These are phyloP conservation scores for Mayamaea pseudoterrestris DNA, from an alignment of 108 stramenopile genomes.

Conservation along the genomic window DNA sequence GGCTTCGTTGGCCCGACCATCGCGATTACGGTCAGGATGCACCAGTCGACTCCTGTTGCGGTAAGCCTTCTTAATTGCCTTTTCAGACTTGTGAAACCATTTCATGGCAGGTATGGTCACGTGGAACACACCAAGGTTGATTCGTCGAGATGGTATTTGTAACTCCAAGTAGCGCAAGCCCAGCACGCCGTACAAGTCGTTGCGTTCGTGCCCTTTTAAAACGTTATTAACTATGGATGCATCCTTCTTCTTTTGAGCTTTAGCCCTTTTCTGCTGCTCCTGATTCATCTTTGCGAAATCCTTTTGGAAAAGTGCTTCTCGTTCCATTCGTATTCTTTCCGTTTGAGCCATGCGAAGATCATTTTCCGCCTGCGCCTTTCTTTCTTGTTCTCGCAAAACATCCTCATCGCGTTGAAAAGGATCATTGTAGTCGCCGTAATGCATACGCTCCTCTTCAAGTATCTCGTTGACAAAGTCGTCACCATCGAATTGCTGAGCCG, in stretches of 20 bases:
- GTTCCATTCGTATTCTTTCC: conserved; percentile 22
- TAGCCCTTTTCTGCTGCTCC: conserved; percentile 33
- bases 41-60: conserved; percentile 34
- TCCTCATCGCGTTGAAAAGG: neutral
- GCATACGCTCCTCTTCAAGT: neutral
- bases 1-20: conserved; percentile 73
- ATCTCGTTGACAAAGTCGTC: neutral
- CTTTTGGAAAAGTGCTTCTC: conserved; percentile 55
- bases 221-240: conserved; percentile 38
- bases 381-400: neutral
- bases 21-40: conserved; percentile 71
- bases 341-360: no score
- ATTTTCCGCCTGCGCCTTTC: no score
- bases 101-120: conserved; percentile 11
- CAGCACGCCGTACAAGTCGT: conserved; percentile 55
- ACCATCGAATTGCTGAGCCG: neutral
- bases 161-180: conserved; percentile 43
- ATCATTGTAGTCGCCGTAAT: neutral
- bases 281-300: conserved; percentile 55
- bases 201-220: conserved; percentile 24
- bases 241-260: conserved; percentile 44
- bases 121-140: conserved; percentile 11
- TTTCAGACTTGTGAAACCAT: conserved; percentile 17
- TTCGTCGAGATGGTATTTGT: conserved; percentile 33
- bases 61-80: conserved; percentile 46